Base-by-base conservation (phyloP, 2,329 filamentous ascomycete genomes). In the Botrytis fragariae region DNA sequence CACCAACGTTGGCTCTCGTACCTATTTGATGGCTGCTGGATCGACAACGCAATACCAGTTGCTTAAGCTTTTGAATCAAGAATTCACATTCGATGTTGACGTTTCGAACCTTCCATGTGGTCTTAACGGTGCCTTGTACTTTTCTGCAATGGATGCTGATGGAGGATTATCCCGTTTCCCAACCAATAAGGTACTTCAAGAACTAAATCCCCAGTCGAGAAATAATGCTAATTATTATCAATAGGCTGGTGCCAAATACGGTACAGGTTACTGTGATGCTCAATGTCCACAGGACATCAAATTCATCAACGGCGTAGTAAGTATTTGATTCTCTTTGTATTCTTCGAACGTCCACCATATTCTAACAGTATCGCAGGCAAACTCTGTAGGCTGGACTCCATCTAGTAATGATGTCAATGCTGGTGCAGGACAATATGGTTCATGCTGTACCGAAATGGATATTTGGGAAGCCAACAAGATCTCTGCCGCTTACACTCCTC, bases 31-130 rank as follows among this genome's bases (percentile, higher is more conserved):
- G 84, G 87, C 87, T 77, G 83, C 85, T 71, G 87, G 78, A 48
- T 79, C 77, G 63, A 70, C 88, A 59, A 85, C 84, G 75, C 87
- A 87, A 73, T 93, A 93, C 82, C 84, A 92, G 83, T 86, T 88
- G 81, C 89, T 93, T 82, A 85, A 89, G 75, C 85, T 92, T 74
- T 84, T 89, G 73, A 88, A 87, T 82, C 87, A 91, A 80, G 91
- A 93, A 82, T 90, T 93, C 83, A 90, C 90, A 73, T 92, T 93
- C 75, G 90, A 92, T 73, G 91, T 93, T 57, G 91, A 93, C 80
- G 88, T 92, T 60, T 92, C 90, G 60, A 87, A 87, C 77, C 84
- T 92, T 44, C 87, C 88, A 75, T 93, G 92, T 79, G 91, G 91
- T 76, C 83, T 93, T 74, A 93, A 94, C 82, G 91, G 91, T 73